Percentiles rank a stretch among this genome's conserved stretches.
Conservation (phyloP, 306 rosid genomes). For the Aeschynomene evenia region DNA sequence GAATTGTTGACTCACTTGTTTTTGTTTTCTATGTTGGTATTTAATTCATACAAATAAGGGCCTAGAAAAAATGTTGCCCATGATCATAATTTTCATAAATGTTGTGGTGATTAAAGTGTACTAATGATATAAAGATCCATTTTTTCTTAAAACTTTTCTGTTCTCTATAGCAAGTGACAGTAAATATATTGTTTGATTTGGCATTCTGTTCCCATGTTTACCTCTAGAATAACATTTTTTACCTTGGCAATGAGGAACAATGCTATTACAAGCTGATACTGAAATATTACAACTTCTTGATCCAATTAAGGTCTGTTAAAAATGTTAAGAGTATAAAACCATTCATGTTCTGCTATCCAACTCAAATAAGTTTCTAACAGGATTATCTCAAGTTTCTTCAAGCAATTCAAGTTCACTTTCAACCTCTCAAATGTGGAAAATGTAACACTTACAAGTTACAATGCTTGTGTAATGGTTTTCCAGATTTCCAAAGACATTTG, state of each 20-base stretch:
- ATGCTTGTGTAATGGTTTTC: slow-evolving; percentile 78
- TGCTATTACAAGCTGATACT: no score
- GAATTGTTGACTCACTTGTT: not conserved
- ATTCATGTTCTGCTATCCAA: no score
- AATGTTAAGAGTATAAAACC: no score
- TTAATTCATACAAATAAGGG: slow-evolving; percentile 44
- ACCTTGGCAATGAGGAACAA: slow-evolving; percentile 21
- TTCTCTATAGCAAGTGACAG: not conserved
- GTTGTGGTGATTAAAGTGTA: not conserved
- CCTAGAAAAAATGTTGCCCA: slow-evolving; percentile 39
- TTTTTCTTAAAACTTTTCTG: not conserved
- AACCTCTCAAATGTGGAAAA: slow-evolving; percentile 2
- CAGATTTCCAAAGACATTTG: slow-evolving; percentile 84
- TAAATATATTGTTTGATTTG: not conserved
- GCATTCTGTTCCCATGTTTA: slow-evolving; percentile 8
- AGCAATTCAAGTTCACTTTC: slow-evolving; percentile 26
- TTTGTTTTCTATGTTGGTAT: slow-evolving; percentile 17
- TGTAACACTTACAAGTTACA: slow-evolving; percentile 75
- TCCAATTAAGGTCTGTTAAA: slow-evolving; percentile 81
- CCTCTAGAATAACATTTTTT: slow-evolving; percentile 5
- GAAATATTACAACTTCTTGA: slow-evolving; percentile 64
- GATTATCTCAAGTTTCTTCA: not conserved
- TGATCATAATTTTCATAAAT: slow-evolving; percentile 14
- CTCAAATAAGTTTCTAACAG: slow-evolving; percentile 15
- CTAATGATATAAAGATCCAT: slow-evolving; percentile 7